Percentiles rank a stretch among this genome's conserved stretches.
Evolutionary conservation across 805 yeast species (phyloP).

Genomic region (Teunomyces funiuensis): DNA sequence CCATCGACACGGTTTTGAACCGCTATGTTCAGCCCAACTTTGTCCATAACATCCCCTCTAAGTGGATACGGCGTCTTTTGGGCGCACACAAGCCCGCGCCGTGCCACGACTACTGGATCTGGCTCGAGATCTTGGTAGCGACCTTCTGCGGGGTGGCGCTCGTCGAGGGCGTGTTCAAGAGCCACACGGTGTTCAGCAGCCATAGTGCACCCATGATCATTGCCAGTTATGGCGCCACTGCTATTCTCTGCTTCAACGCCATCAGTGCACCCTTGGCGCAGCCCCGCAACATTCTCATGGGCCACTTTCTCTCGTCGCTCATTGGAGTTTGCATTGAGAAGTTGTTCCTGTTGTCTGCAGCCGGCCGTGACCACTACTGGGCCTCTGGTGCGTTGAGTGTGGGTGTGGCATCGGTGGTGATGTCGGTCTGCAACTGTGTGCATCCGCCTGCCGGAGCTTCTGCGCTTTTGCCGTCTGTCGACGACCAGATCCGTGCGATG

Average conservation of each 20-base stretch:
- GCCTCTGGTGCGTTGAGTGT: slow-evolving; percentile 59
- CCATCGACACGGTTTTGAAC: slow-evolving; percentile 32
- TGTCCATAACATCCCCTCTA: slow-evolving; percentile 32
- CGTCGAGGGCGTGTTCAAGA: slow-evolving; percentile 47
- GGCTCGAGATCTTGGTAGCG: slow-evolving; percentile 48
- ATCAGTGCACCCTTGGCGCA: slow-evolving; percentile 60
- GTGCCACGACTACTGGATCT: slow-evolving; percentile 37
- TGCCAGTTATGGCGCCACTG: slow-evolving; percentile 63
- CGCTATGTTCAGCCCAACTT: slow-evolving; percentile 20
- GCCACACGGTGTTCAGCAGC: slow-evolving; percentile 35
- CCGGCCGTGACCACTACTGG: slow-evolving; percentile 51
- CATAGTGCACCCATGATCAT: slow-evolving; percentile 49
- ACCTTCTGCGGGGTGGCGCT: slow-evolving; percentile 47
- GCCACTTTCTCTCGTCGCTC: slow-evolving; percentile 53
- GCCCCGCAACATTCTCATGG: slow-evolving; percentile 58
- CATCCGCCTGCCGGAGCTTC: slow-evolving; percentile 78
- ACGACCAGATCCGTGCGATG: slow-evolving; percentile 44
- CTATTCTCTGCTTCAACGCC: slow-evolving; percentile 57
- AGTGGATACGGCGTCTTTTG: slow-evolving; percentile 32
- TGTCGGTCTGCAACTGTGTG: slow-evolving; percentile 54
- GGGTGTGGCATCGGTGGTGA: slow-evolving; percentile 50
- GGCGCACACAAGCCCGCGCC: slow-evolving; percentile 37
- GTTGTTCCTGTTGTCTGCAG: slow-evolving; percentile 46
- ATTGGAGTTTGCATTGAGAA: slow-evolving; percentile 56
- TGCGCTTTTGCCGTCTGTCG: slow-evolving; percentile 56